Base-by-base conservation (phyloP, 176 grass and related monocot species). In the Melocanna baccifera region DNA sequence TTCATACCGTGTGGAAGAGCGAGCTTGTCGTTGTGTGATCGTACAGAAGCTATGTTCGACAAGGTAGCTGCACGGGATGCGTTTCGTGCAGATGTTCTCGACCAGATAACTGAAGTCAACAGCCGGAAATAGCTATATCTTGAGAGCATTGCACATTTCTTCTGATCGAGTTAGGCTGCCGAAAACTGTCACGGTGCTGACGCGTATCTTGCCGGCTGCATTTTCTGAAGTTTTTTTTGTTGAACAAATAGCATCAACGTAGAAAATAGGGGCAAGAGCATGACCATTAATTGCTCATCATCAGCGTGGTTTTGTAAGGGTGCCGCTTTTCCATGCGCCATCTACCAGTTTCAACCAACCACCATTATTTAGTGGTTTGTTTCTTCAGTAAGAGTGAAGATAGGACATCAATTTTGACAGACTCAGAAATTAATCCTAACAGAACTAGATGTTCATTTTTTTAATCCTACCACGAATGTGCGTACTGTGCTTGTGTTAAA, bases 241-340 rank as follows among this genome's bases (percentile, higher is more conserved):
- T 48, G 11, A 66, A 19, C 18, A 9, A 50, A 34, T 62, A 36
- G 29, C 72, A 50, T 20, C 10, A 6, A 81, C 45, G 10, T 53
- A 85, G n/a, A 80, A 64, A 40, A 61, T 37, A 43, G 18, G 18
- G 61, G 62, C 69, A 74, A 67, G 85, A 81, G 47, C 37, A 37
- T 53, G 69, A 1, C 4, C 50, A 20, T 52, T 50, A 15, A 46
- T 51, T n/a, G 40, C 39, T 47, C 23, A 19, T 28, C 41, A 62
- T 23, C 56, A 23, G 22, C 22, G 9, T 62, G 18, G 28, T 73
- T 73, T 52, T 29, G 26, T 6, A 72, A 22, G n/a, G 62, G 55
- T 41, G 64, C 65, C 73, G 65, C 43, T 63, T 84, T 88, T 18
- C 74, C 81, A 71, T 79, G 81, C 43, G 3, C 55, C 45, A 71